These are phyloP conservation scores for Clavispora asparagi DNA, from an alignment of 805 yeast genomes.

Conservation along the genomic window DNA sequence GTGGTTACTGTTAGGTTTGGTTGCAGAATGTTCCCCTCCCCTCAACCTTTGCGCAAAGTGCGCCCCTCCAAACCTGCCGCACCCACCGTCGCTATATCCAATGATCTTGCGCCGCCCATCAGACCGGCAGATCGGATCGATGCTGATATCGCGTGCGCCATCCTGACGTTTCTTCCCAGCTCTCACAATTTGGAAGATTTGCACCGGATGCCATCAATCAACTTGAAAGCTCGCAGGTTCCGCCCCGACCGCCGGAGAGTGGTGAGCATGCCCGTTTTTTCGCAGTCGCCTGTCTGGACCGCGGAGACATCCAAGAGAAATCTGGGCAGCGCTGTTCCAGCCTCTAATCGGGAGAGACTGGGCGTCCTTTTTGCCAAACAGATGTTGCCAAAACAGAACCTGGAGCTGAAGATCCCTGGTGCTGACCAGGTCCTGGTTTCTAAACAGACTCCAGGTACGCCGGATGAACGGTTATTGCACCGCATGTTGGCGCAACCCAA, in stretches of 20 bases:
- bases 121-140: constrained; percentile 4
- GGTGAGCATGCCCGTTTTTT: constrained; percentile 19
- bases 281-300: background rate
- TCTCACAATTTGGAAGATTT: constrained; percentile 21
- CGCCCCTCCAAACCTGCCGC: background rate
- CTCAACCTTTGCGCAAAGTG: background rate
- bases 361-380: too few species aligned
- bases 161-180: constrained; percentile 24
- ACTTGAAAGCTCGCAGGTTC: constrained; percentile 17
- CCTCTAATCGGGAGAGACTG: background rate
- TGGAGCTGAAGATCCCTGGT: too few species aligned
- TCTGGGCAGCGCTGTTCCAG: background rate
- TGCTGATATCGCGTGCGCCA: constrained; percentile 25
- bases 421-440: too few species aligned
- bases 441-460: too few species aligned
- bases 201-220: constrained; percentile 24
- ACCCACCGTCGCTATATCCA: too few species aligned
- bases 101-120: background rate
- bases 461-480: too few species aligned
- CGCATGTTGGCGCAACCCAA: too few species aligned
- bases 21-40: background rate
- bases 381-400: too few species aligned
- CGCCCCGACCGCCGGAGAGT: constrained; percentile 9
- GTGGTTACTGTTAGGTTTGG: background rate
- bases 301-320: background rate